phyloP scores from a whole-genome alignment of 1,139 yeast genomes.

The Scheffersomyces cryptocercus region DNA sequence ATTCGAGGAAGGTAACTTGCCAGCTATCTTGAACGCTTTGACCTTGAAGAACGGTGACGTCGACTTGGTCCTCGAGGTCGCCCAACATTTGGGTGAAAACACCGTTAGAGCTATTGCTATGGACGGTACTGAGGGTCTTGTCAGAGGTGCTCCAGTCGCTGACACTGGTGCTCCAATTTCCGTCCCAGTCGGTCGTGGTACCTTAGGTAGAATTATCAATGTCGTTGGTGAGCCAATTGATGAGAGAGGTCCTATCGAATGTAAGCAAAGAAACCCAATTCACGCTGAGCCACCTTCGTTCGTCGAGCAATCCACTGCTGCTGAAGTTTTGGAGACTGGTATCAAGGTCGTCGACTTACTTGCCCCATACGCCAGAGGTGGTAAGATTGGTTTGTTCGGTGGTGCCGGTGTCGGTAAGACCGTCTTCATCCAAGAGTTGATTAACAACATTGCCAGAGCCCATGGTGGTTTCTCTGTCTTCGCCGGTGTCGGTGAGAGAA shows the following conservation, averaged over 20 bases:
- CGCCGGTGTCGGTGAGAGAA: constrained; percentile 99
- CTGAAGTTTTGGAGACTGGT: constrained; percentile 99
- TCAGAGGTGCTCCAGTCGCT: constrained; percentile 88
- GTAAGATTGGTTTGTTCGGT: constrained; percentile 99
- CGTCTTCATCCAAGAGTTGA: constrained; percentile 98
- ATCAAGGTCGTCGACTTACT: constrained; percentile 98
- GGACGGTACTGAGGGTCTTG: constrained; percentile 99
- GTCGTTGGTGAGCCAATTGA: constrained; percentile 99
- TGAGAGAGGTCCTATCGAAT: constrained; percentile 97
- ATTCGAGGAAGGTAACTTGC: constrained; percentile 95
- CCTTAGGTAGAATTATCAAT: constrained; percentile 97
- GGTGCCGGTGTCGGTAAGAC: constrained; percentile 99
- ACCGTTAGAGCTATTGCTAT: constrained; percentile 99
- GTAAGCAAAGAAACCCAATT: constrained; percentile 92
- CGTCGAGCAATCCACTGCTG: constrained; percentile 95
- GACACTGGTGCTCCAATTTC: constrained; percentile 99
- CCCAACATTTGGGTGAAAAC: constrained; percentile 99
- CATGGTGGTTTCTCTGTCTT: constrained; percentile 99
- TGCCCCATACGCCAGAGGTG: constrained; percentile 99
- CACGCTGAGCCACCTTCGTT: constrained; percentile 97
- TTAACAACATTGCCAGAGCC: constrained; percentile 99
- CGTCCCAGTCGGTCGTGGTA: constrained; percentile 98
- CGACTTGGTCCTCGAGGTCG: constrained; percentile 90
- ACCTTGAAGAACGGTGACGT: constrained; percentile 73
- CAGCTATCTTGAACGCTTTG: constrained; percentile 96